phyloP scores from a whole-genome alignment of 805 yeast species.

The Candida ponderosae region DNA sequence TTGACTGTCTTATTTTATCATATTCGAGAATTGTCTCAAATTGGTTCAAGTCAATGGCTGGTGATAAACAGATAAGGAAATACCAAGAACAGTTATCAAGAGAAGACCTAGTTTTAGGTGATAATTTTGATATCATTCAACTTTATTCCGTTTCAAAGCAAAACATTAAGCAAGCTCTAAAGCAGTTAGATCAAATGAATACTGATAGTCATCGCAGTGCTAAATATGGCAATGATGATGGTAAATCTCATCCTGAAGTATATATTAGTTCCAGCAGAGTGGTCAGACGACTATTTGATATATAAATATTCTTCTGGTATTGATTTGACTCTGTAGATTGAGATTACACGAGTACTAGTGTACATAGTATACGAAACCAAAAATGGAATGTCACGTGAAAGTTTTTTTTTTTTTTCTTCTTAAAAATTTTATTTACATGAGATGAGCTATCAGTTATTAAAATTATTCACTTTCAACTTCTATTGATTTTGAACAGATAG shows the following conservation, averaged over 20 bases:
- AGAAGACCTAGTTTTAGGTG: slow-evolving; percentile 16
- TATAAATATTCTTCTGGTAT: too few species aligned
- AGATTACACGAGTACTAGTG: too few species aligned
- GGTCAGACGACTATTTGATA: slow-evolving; percentile 20
- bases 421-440: too few species aligned
- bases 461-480: too few species aligned
- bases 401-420: too few species aligned
- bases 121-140: slow-evolving; percentile 30
- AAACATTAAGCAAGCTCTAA: slow-evolving; percentile 19
- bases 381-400: too few species aligned
- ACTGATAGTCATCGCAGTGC: not conserved
- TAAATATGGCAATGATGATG: slow-evolving; percentile 1
- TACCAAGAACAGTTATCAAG: slow-evolving; percentile 14
- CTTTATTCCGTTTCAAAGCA: slow-evolving; percentile 22
- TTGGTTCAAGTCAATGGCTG: slow-evolving; percentile 25
- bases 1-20: too few species aligned
- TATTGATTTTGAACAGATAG: too few species aligned
- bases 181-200: slow-evolving; percentile 17
- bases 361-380: too few species aligned
- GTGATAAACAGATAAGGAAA: slow-evolving; percentile 17
- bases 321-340: too few species aligned
- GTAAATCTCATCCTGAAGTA: not conserved
- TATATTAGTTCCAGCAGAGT: slow-evolving; percentile 13
- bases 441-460: too few species aligned
- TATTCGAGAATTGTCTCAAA: slow-evolving; percentile 7